Conservation (phyloP, 208 protist species). For the Crithidia mellificae region DNA sequence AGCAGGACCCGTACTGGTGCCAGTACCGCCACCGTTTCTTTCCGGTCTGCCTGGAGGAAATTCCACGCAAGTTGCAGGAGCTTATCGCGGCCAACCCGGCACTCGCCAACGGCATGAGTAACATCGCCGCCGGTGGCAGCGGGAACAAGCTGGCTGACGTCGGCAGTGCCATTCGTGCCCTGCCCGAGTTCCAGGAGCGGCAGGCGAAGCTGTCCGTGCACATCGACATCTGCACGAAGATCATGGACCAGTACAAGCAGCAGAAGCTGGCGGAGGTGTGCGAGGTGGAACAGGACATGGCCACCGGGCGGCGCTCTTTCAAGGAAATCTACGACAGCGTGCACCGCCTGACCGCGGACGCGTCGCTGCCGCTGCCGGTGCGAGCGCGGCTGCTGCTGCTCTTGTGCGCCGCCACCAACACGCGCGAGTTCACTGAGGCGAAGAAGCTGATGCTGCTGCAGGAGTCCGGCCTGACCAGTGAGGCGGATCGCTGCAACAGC, state of each 20-base stretch:
- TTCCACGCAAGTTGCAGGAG: slow-evolving; percentile 60
- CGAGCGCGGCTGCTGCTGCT: slow-evolving; percentile 65
- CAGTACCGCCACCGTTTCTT: slow-evolving; percentile 74
- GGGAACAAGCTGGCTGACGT: slow-evolving; percentile 40
- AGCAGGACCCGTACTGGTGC: slow-evolving; percentile 78
- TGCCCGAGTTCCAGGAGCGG: slow-evolving; percentile 75
- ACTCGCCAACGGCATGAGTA: slow-evolving; percentile 42
- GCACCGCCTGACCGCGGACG: slow-evolving; percentile 40
- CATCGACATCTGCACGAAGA: slow-evolving; percentile 80
- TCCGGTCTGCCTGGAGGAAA: slow-evolving; percentile 51
- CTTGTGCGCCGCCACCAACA: slow-evolving; percentile 46
- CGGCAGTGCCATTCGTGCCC: slow-evolving; percentile 57
- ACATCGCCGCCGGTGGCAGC: slow-evolving; percentile 11
- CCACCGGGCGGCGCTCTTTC: slow-evolving; percentile 44
- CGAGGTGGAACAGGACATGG: slow-evolving; percentile 75
- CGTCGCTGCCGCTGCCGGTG: slow-evolving; percentile 47
- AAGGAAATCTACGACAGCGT: slow-evolving; percentile 58
- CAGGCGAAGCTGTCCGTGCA: slow-evolving; percentile 77
- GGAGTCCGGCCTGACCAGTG: slow-evolving; percentile 46
- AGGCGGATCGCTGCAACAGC: slow-evolving; percentile 41
- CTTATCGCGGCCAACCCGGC: slow-evolving; percentile 62
- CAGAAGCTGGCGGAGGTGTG: slow-evolving; percentile 58
- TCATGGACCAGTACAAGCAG: slow-evolving; percentile 65
- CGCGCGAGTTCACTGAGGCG: slow-evolving; percentile 60
- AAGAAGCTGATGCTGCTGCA: slow-evolving; percentile 69